Conservation (phyloP, 352 stramenopile genomes). For the Phytophthora europaea region DNA sequence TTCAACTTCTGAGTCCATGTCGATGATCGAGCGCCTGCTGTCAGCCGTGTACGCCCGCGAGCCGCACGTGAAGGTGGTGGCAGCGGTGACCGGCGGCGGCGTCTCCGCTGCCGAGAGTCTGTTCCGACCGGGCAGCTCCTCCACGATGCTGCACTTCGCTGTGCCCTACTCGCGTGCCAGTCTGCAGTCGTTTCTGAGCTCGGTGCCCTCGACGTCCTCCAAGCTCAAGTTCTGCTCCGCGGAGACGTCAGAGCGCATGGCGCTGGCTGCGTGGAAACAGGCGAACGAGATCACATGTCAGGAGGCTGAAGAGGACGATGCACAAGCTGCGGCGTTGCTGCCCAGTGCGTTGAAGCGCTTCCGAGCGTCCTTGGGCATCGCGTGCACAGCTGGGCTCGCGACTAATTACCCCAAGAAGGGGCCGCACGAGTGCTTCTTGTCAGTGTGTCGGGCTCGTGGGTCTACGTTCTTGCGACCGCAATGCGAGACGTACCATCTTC, state of each 20-base stretch:
- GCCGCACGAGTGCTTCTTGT: constrained; percentile 77
- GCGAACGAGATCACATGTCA: constrained; percentile 48
- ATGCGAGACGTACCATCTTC: constrained; percentile 69
- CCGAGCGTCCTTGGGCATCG: constrained; percentile 60
- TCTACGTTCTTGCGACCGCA: constrained; percentile 28
- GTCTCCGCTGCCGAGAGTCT: constrained; percentile 53
- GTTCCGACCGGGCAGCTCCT: constrained; percentile 69
- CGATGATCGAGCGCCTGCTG: constrained; percentile 60
- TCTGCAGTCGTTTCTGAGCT: constrained; percentile 62
- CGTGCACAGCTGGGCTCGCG: constrained; percentile 76
- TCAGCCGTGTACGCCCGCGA: constrained; percentile 66
- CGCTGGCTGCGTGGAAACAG: constrained; percentile 59
- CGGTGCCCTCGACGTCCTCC: constrained; percentile 14
- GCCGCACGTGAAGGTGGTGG: constrained; percentile 62
- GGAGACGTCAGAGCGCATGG: constrained; percentile 76
- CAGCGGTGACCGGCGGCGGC: constrained; percentile 68
- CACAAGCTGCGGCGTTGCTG: constrained; percentile 27
- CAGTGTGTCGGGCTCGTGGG: constrained; percentile 49
- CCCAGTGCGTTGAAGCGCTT: constrained; percentile 48
- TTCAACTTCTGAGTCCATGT: background rate
- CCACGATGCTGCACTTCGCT: constrained; percentile 76
- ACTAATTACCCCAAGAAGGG: constrained; percentile 73
- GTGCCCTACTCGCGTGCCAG: constrained; percentile 75
- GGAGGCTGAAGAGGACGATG: constrained; percentile 41
- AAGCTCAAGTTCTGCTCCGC: constrained; percentile 60